Conservation (phyloP, 169 alveolate species). For the Eimeria nieschulzi region DNA sequence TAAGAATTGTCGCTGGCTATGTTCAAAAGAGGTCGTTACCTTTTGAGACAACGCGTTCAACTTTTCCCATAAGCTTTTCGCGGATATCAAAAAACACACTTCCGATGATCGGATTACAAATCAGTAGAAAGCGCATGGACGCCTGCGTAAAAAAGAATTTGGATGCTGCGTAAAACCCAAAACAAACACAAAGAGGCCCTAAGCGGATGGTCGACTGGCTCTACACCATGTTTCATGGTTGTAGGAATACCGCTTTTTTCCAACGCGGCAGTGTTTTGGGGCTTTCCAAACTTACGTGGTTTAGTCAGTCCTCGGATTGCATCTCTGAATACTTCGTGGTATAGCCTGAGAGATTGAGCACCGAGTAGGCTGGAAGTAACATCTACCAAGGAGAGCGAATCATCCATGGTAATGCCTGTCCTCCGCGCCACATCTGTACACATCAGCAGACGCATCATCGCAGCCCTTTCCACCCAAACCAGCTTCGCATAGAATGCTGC, state of each 20-base stretch:
- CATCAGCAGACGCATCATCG: conserved; percentile 11
- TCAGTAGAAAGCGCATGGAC: conserved; percentile 28
- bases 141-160: conserved; percentile 26
- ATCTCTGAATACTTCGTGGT: conserved; percentile 33
- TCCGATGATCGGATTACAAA: conserved; percentile 33
- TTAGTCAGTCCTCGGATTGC: conserved; percentile 9
- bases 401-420: too few species aligned
- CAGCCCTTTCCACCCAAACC: background rate
- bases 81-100: conserved; percentile 31
- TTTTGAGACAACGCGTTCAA: conserved; percentile 4
- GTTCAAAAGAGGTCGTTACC: background rate
- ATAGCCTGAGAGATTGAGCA: conserved; percentile 8
- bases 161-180: conserved; percentile 6
- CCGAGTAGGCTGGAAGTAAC: background rate
- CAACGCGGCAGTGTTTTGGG: background rate
- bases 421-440: background rate
- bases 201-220: too few species aligned
- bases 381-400: background rate
- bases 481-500: too few species aligned
- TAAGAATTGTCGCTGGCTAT: too few species aligned
- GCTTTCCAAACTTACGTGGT: conserved; percentile 12
- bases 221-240: too few species aligned
- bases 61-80: background rate
- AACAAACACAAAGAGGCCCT: background rate
- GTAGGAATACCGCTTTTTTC: too few species aligned